phyloP scores from a whole-genome alignment of 768 basidiomycete species.

The Podaxis carcinomalis region DNA sequence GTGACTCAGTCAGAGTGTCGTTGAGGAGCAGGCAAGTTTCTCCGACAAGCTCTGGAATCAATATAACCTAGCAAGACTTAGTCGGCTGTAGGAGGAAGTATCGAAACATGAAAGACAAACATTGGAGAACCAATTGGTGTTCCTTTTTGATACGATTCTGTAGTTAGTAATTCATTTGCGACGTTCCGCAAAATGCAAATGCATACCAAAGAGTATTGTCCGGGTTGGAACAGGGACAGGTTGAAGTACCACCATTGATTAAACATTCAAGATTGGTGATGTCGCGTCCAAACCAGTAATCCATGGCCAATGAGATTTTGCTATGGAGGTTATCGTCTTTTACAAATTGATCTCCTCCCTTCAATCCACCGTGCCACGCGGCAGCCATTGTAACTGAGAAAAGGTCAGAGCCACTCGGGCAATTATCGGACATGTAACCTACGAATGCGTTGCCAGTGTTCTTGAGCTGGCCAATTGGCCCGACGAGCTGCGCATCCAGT shows the following conservation, averaged over 20 bases:
- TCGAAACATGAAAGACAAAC: constrained; percentile 24
- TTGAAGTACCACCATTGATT: constrained; percentile 44
- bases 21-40: constrained; percentile 54
- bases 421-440: constrained; percentile 13
- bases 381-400: constrained; percentile 46
- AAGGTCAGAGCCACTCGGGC: neutral
- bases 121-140: constrained; percentile 64
- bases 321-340: constrained; percentile 34
- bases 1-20: constrained; percentile 35
- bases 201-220: constrained; percentile 37
- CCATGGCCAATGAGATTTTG: constrained; percentile 48
- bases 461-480: constrained; percentile 68
- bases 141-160: constrained; percentile 33
- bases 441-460: constrained; percentile 55
- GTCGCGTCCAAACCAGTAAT: constrained; percentile 61
- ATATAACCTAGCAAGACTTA: constrained; percentile 40
- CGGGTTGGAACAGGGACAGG: constrained; percentile 53
- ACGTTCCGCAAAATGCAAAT: constrained; percentile 3
- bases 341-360: constrained; percentile 36
- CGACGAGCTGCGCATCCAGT: constrained; percentile 57
- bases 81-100: neutral
- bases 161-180: neutral
- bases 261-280: constrained; percentile 51
- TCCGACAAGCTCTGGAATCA: constrained; percentile 54
- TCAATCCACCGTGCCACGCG: constrained; percentile 51